A percentile compares a stretch with the other conserved stretches of the same genome.
Evolutionary conservation across 164 flowering plant genomes (phyloP).

Genomic region (Aristolochia fimbriata): DNA sequence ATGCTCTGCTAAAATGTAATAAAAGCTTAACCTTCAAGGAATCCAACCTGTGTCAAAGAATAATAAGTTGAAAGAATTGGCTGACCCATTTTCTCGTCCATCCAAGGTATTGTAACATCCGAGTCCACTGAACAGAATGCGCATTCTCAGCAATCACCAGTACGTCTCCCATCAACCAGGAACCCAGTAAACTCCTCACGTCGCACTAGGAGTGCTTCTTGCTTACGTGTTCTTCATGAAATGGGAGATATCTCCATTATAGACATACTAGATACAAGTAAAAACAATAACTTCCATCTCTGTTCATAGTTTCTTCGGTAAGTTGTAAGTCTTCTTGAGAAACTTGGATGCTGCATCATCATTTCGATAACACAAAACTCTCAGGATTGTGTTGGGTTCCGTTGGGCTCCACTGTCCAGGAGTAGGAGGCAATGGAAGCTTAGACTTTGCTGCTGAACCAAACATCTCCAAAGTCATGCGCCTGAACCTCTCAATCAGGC

Average conservation of each 20-base stretch:
- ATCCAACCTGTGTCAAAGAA: no score
- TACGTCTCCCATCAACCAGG: no score
- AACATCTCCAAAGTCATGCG: slow-evolving; percentile 18
- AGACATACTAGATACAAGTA: no score
- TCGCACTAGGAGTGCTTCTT: no score
- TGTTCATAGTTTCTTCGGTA: slow-evolving; percentile 54
- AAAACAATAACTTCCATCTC: no score
- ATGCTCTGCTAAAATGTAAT: slow-evolving; percentile 7
- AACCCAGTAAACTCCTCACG: no score
- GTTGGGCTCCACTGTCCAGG: slow-evolving; percentile 58
- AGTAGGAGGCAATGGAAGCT: slow-evolving; percentile 70
- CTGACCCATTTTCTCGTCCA: no score
- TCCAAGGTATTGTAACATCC: no score
- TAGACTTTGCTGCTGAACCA: slow-evolving; percentile 52
- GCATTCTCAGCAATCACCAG: no score
- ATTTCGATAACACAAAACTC: slow-evolving; percentile 62
- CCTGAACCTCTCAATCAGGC: slow-evolving; percentile 46
- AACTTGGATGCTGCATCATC: slow-evolving; percentile 67
- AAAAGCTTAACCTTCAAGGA: neutral
- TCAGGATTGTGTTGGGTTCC: slow-evolving; percentile 74
- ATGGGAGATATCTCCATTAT: no score
- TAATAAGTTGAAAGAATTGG: neutral
- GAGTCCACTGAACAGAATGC: no score
- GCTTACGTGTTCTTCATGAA: no score
- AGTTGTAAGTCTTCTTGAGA: slow-evolving; percentile 60